Evolutionary conservation across 1,139 yeast genomes (phyloP).

Genomic region (Suhomyces yuchorum): DNA sequence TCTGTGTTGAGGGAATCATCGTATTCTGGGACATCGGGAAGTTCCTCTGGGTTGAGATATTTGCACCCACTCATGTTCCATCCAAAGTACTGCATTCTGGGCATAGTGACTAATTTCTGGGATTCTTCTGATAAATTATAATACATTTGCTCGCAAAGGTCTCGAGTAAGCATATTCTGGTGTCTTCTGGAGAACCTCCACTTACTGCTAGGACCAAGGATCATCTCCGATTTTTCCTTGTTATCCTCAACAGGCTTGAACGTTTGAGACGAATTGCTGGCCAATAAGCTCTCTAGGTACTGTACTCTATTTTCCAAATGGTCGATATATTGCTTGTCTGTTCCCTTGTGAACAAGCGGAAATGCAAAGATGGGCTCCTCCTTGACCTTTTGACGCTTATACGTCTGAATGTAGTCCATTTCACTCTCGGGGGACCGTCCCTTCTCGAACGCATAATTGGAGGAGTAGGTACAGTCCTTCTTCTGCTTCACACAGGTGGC

Average conservation of each 20-base stretch:
- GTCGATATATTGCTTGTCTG: conserved; percentile 26
- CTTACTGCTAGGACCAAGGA: conserved; percentile 34
- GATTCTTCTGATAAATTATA: conserved; percentile 41
- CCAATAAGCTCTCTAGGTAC: conserved; percentile 39
- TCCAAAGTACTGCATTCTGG: conserved; percentile 62
- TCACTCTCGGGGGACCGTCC: conserved; percentile 6
- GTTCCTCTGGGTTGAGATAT: conserved; percentile 44
- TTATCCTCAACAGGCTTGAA: conserved; percentile 22
- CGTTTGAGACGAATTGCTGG: conserved; percentile 19
- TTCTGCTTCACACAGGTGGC: conserved; percentile 48
- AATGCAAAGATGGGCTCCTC: conserved; percentile 22
- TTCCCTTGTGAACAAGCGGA: conserved; percentile 20
- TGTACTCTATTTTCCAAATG: conserved; percentile 46
- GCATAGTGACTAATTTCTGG: conserved; percentile 43
- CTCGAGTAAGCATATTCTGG: conserved; percentile 50
- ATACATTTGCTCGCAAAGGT: conserved; percentile 45
- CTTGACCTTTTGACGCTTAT: conserved; percentile 16
- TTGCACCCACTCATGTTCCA: conserved; percentile 68
- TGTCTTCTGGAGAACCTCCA: conserved; percentile 56
- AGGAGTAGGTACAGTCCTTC: conserved; percentile 41
- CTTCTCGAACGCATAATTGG: conserved; percentile 13
- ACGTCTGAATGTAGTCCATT: neutral
- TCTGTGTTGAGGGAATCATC: conserved; percentile 17
- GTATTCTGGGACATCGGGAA: conserved; percentile 40
- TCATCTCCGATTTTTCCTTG: conserved; percentile 8